Base-by-base conservation (phyloP, 768 basidiomycete genomes). In the Serendipita sp. region DNA sequence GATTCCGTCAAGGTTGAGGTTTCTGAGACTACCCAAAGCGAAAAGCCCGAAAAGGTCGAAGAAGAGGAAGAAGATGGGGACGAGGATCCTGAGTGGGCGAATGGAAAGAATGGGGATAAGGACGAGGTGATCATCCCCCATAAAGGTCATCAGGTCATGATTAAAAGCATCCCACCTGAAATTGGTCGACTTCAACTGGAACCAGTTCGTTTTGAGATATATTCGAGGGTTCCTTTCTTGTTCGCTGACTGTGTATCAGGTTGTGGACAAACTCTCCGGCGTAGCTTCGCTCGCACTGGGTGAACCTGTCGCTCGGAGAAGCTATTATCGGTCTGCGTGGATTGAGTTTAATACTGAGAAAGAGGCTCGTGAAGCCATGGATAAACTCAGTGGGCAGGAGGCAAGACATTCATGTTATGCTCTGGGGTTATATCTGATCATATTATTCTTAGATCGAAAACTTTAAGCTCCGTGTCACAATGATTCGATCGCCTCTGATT, bases 281-380 rank as follows among this genome's bases (percentile, higher is more conserved):
- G 97, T 86, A 72, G 78, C 89, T 51, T 88, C 95, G 73, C 81
- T 98, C 15, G 92, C 92, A 7, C 76, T 97, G 0, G 92, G 91
- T 34, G 94, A 97, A 68, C 94, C 95, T 8, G 75, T 91, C 47
- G 89, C 92, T 73, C 93, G 93, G 75, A 85, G 92, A 66, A 90
- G 89, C 70, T 97, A 89, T 73, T 92, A 95, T 72, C 89, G 95
- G 35, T 91, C 92, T 1, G 95, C 92, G 11, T 97, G 94, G 93
- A 78, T 96, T 66, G 84, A 84, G 68, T 96, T 94, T 72, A 91
- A 91, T 68, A 83, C 87, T 11, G 90, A 96, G 69, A 91, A 97
- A 83, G 70, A 78, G 1, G 56, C 56, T 11, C 56, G 56, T 28
- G 70, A 75, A 13, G 85, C 89, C 3, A 82, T 94, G 75, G 70